Base-by-base conservation (phyloP, 768 basidiomycete genomes). In the Cystobasidium ongulense region DNA sequence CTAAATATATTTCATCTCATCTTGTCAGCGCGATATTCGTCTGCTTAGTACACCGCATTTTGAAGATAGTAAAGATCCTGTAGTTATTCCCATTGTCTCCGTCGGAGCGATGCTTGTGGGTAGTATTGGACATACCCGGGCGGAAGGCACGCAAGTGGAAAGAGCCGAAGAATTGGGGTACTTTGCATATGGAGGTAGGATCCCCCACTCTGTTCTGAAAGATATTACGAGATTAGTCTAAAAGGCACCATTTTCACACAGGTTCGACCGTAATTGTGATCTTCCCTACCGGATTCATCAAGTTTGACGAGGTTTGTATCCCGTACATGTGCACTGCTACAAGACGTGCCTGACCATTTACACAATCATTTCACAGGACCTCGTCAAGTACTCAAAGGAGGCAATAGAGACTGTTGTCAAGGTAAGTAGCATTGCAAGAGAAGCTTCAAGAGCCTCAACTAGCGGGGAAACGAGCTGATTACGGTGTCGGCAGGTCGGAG, bases 21-120 rank as follows among this genome's bases (percentile, higher is more conserved):
- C 21, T 50, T 50, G 46, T 10, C 46, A 67, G 63, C 85, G 89
- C 13, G 85, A 86, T 1, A 81, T 87, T 11, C 80, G 86, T 1
- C 84, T 85, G 75, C 76, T 88, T 11, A 35, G 35, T 50, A 33
- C 50, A 1, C 70, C 64, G 27, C 29, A 27, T 18, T 36, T 65
- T 4, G 50, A 72, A 7, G 52, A 11, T 18, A 25, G 31, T 36
- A 0, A 52, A 50, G 23, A 66, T 33, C 52, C 33, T 7, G 52
- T 50, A 25, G 25, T 38, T 46, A 29, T 61, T 43, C 35, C 70
- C 1, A 50, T 63, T 17, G 31, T 74, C 10, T 53, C 29, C 1
- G 38, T 65, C 66, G 91, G 90, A 1, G 90, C 90, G 8, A 84
- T 92, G 82, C 86, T 92, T 39, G 90, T 91, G 0, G 90, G 89